Conservation (phyloP, 164 flowering plant species). For the Akebia trifoliata region DNA sequence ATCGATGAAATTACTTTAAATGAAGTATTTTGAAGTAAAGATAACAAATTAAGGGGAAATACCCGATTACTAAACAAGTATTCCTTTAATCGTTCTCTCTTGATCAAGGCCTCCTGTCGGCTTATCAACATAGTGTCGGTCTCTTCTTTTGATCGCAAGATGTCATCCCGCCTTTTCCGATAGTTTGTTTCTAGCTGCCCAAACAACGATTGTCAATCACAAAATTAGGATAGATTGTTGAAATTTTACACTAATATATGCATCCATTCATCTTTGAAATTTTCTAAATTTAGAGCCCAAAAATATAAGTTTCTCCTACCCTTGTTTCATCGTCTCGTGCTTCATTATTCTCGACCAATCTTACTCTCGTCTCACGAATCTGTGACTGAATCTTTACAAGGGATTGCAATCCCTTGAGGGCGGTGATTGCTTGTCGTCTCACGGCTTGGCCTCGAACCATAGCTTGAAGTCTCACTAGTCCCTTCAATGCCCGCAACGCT, state of each 20-base stretch:
- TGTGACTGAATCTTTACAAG: constrained; percentile 30
- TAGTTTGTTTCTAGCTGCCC: constrained; percentile 40
- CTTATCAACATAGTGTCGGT: constrained; percentile 32
- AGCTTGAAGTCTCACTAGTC: constrained; percentile 83
- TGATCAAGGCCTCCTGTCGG: constrained; percentile 45
- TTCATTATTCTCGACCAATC: constrained; percentile 11
- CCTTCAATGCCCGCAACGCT: constrained; percentile 79
- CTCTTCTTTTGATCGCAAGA: constrained; percentile 45
- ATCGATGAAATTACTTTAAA: neutral
- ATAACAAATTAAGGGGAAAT: constrained; percentile 5
- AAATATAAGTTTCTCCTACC: constrained; percentile 10
- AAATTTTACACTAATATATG: too few species aligned
- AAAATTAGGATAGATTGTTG: neutral
- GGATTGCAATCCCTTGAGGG: constrained; percentile 35
- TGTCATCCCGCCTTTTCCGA: constrained; percentile 52
- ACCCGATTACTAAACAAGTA: constrained; percentile 48
- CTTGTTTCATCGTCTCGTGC: constrained; percentile 12
- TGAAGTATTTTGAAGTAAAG: neutral
- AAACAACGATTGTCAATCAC: constrained; percentile 35
- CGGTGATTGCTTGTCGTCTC: constrained; percentile 40
- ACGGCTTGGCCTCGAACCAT: constrained; percentile 65
- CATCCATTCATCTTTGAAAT: too few species aligned
- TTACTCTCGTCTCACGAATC: constrained; percentile 20
- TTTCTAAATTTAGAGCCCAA: too few species aligned
- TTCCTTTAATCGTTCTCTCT: constrained; percentile 48